phyloP scores from a whole-genome alignment of 75 land plant genomes.

The Chamaecyparis obtusa region DNA sequence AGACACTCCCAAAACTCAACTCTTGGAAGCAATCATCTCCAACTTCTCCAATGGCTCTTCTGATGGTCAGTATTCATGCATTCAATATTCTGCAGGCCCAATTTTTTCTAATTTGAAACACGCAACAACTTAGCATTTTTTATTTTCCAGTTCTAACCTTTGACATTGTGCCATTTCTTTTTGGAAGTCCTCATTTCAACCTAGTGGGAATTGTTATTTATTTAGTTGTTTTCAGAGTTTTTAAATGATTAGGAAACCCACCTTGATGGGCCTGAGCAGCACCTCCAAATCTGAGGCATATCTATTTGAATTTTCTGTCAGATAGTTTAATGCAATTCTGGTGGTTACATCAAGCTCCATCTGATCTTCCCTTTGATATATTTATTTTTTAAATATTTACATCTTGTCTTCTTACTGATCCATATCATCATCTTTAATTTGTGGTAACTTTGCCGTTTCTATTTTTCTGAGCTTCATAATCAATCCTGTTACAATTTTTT shows the following conservation, averaged over 20 bases:
- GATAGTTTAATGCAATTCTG: no score
- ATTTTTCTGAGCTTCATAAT: neutral
- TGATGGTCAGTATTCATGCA: conserved; percentile 28
- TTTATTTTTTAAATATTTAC: no score
- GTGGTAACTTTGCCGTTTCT: neutral
- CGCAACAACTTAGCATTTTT: neutral
- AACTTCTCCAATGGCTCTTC: conserved; percentile 27
- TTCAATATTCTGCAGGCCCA: neutral
- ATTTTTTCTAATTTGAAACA: no score
- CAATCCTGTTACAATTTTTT: no score
- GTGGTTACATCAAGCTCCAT: neutral
- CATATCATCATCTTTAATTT: neutral
- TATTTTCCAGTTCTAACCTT: neutral
- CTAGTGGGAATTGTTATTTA: neutral
- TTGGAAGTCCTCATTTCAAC: neutral
- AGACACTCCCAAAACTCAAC: conserved; percentile 23
- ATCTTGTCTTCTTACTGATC: neutral
- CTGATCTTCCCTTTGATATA: neutral
- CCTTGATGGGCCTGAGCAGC: neutral
- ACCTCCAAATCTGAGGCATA: neutral
- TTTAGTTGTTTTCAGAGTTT: no score
- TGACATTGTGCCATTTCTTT: neutral
- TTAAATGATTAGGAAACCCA: neutral
- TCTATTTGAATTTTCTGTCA: neutral
- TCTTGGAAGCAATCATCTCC: conserved; percentile 29